Evolutionary conservation across 1,284 basidiomycete species (phyloP).

Genomic region (Termitomyces sp.): DNA sequence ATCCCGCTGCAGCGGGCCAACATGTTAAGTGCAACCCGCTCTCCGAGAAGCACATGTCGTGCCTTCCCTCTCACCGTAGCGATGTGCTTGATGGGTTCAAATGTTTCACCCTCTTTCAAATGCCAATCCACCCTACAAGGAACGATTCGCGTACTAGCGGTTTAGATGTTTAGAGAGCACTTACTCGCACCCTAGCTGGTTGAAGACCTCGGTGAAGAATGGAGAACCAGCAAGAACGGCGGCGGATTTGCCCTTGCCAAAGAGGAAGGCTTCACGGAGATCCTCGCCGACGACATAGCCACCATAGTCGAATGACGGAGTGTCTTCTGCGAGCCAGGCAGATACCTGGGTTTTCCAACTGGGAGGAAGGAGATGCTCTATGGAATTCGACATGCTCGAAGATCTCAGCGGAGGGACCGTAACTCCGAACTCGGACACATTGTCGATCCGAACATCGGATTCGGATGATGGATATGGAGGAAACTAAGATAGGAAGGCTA

Average conservation of each 20-base stretch:
- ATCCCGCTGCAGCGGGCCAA: constrained; percentile 96
- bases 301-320: constrained; percentile 95
- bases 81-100: constrained; percentile 81
- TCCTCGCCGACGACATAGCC: constrained; percentile 96
- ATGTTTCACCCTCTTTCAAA: constrained; percentile 75
- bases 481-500: no score
- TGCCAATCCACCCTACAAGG: constrained; percentile 86
- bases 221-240: constrained; percentile 93
- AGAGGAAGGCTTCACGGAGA: constrained; percentile 79
- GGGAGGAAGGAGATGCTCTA: constrained; percentile 79
- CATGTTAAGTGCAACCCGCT: constrained; percentile 91
- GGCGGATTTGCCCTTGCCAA: constrained; percentile 73
- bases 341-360: constrained; percentile 84
- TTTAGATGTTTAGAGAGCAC: constrained; percentile 28
- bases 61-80: constrained; percentile 91
- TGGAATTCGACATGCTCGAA: constrained; percentile 39
- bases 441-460: no score
- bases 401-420: neutral
- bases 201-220: constrained; percentile 94
- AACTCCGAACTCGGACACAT: no score
- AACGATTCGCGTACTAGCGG: constrained; percentile 10
- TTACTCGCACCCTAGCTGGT: constrained; percentile 85
- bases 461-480: no score
- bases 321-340: constrained; percentile 90
- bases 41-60: constrained; percentile 86